Conservation (phyloP, 2,329 filamentous ascomycete genomes). For the Shiraia bambusicola region DNA sequence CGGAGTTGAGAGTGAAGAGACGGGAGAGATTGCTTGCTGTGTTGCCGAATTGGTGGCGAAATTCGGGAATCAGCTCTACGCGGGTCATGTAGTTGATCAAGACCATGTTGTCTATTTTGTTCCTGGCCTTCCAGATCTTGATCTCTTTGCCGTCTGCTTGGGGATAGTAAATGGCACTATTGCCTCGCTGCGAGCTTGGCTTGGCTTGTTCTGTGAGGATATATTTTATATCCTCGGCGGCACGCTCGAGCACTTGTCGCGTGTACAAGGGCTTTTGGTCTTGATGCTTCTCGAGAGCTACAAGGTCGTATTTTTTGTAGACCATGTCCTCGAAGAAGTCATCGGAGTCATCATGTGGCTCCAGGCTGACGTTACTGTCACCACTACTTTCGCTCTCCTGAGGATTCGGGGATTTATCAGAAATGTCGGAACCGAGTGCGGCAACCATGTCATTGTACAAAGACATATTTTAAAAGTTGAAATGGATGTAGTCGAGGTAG, state of each 20-base stretch:
- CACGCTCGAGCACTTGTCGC: background rate
- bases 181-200: background rate
- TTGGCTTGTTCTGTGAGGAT: background rate
- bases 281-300: background rate
- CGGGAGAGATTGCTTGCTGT: background rate
- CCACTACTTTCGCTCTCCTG: no score
- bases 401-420: no score
- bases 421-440: no score
- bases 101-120: background rate
- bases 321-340: background rate
- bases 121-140: slow-evolving; percentile 1
- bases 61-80: slow-evolving; percentile 9
- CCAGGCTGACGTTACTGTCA: background rate
- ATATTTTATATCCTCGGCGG: background rate
- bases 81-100: slow-evolving; percentile 5
- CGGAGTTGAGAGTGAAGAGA: slow-evolving; percentile 2
- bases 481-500: no score
- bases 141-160: background rate
- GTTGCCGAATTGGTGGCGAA: slow-evolving; percentile 2
- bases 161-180: background rate
- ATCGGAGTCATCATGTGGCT: background rate
- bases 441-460: no score
- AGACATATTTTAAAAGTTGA: no score
- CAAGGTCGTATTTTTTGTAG: background rate
- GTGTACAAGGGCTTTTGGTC: slow-evolving; percentile 3